A percentile compares a stretch with the other conserved stretches of the same genome.
Conservation (phyloP, 2,329 filamentous ascomycete species). For the Pezicula rhizophila region DNA sequence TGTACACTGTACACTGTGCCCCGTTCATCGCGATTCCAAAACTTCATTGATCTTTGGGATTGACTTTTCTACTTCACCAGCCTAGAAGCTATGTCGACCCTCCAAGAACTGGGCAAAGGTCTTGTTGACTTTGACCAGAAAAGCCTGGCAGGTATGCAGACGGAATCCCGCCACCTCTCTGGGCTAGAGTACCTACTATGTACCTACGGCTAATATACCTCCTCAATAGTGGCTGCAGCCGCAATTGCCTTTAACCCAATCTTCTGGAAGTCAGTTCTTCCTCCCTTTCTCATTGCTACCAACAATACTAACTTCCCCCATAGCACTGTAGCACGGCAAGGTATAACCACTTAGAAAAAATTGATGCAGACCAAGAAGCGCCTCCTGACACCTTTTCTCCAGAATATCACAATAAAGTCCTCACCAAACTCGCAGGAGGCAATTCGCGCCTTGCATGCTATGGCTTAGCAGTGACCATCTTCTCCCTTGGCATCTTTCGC, state of each 20-base stretch:
- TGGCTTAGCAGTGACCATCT: slow-evolving; percentile 80
- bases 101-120: slow-evolving; percentile 18
- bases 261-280: slow-evolving; percentile 89
- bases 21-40: not conserved
- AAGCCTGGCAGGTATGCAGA: slow-evolving; percentile 57
- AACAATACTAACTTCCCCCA: not conserved
- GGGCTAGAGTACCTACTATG: not conserved
- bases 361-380: slow-evolving; percentile 12
- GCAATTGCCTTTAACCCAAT: slow-evolving; percentile 92
- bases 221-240: slow-evolving; percentile 61
- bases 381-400: slow-evolving; percentile 13
- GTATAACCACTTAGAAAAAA: slow-evolving; percentile 37
- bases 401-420: slow-evolving; percentile 89
- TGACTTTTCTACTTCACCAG: not conserved
- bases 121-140: slow-evolving; percentile 59
- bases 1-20: no score
- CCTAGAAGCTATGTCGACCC: slow-evolving; percentile 18
- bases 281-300: slow-evolving; percentile 1
- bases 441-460: slow-evolving; percentile 80
- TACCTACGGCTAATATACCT: slow-evolving; percentile 15
- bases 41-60: not conserved
- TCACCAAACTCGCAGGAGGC: slow-evolving; percentile 81
- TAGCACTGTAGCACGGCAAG: slow-evolving; percentile 78
- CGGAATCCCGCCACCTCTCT: not conserved
- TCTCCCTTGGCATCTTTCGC: slow-evolving; percentile 82